phyloP scores from a whole-genome alignment of 2,329 filamentous ascomycete species.

The Plenodomus lindquistii region DNA sequence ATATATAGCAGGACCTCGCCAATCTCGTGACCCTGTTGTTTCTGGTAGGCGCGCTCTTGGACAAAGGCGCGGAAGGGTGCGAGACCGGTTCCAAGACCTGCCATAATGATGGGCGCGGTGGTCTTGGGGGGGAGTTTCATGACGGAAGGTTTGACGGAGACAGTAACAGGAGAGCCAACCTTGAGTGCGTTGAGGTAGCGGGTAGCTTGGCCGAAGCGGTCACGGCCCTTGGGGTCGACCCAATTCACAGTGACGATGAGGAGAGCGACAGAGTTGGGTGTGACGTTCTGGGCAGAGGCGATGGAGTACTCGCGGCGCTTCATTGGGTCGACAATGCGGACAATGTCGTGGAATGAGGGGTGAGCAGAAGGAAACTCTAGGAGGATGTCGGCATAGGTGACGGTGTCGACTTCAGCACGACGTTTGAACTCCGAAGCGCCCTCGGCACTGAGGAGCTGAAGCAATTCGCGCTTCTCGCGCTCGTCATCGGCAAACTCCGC shows the following conservation, averaged over 20 bases:
- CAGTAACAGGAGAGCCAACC: constrained; percentile 79
- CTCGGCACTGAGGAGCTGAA: constrained; percentile 70
- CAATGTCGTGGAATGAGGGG: constrained; percentile 84
- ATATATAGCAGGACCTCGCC: constrained; percentile 94
- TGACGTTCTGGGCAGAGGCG: constrained; percentile 93
- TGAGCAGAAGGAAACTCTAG: constrained; percentile 88
- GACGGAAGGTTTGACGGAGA: constrained; percentile 94
- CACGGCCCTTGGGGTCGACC: constrained; percentile 85
- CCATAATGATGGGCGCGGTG: constrained; percentile 96
- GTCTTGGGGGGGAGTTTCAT: constrained; percentile 95
- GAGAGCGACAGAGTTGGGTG: constrained; percentile 83
- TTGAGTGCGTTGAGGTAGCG: constrained; percentile 80
- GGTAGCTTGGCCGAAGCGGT: constrained; percentile 90
- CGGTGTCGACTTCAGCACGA: constrained; percentile 84
- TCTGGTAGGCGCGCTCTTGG: constrained; percentile 97
- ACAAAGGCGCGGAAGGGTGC: constrained; percentile 99
- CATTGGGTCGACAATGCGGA: constrained; percentile 83
- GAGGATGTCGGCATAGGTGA: constrained; percentile 89
- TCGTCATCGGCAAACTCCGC: constrained; percentile 84
- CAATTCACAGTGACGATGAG: constrained; percentile 98
- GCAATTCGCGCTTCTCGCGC: constrained; percentile 78
- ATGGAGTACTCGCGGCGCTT: constrained; percentile 99
- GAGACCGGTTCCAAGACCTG: constrained; percentile 94
- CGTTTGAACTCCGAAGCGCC: constrained; percentile 91
- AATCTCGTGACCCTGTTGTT: constrained; percentile 94